A percentile compares a stretch with the other conserved stretches of the same genome.
phyloP scores from a whole-genome alignment of 345 rosid genomes.

The Moricandia moricandioides region DNA sequence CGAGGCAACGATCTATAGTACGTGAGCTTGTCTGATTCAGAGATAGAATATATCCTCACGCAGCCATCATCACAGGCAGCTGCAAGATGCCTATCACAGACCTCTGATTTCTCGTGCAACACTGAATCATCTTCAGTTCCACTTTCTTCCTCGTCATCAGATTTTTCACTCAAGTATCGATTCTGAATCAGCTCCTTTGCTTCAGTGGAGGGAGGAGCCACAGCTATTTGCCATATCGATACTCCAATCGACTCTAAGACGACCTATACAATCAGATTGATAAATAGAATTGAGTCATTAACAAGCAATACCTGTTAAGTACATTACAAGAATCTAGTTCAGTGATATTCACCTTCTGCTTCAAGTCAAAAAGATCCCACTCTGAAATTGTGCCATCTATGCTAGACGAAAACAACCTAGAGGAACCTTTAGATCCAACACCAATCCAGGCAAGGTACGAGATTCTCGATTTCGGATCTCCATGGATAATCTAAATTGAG shows the following conservation, averaged over 20 bases:
- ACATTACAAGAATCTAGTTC: neutral
- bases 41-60: conserved; percentile 58
- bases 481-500: conserved; percentile 61
- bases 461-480: conserved; percentile 67
- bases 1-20: conserved; percentile 78
- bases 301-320: neutral
- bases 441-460: conserved; percentile 79
- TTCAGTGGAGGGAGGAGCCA: conserved; percentile 44
- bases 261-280: conserved; percentile 39
- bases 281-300: neutral
- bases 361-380: conserved; percentile 80
- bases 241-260: conserved; percentile 73
- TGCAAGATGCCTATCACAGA: conserved; percentile 53
- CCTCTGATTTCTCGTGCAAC: conserved; percentile 36
- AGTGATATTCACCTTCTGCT: conserved; percentile 57
- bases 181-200: conserved; percentile 45
- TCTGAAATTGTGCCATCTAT: conserved; percentile 84
- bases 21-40: conserved; percentile 51
- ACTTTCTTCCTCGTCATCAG: conserved; percentile 48
- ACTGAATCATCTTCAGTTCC: conserved; percentile 63
- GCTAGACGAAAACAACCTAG: conserved; percentile 75
- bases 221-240: conserved; percentile 94
- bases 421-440: conserved; percentile 49
- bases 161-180: conserved; percentile 44
- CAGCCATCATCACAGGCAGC: conserved; percentile 95